Evolutionary conservation across 2,329 filamentous ascomycete genomes (phyloP).

Genomic region (Fusarium sp.): DNA sequence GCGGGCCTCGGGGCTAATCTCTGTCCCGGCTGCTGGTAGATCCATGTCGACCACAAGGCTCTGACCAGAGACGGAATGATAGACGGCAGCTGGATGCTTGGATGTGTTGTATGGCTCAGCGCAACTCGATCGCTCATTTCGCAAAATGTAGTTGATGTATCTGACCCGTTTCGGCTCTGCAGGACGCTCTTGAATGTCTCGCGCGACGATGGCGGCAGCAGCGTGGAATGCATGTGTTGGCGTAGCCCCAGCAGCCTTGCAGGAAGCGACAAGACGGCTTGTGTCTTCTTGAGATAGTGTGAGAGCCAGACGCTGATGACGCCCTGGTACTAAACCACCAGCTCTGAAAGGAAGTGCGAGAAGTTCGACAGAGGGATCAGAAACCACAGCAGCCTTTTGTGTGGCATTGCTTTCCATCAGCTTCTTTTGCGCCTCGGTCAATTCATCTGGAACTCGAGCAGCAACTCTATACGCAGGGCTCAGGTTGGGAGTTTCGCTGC

Average conservation of each 20-base stretch:
- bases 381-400: conserved; percentile 17
- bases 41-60: conserved; percentile 49
- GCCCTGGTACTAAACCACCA: conserved; percentile 34
- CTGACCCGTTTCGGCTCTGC: conserved; percentile 16
- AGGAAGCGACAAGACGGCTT: conserved; percentile 28
- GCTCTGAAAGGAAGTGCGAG: conserved; percentile 40
- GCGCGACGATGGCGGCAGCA: conserved; percentile 48
- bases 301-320: conserved; percentile 47
- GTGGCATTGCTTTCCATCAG: not conserved
- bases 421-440: not conserved
- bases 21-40: not conserved
- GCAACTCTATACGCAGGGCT: conserved; percentile 33
- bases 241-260: conserved; percentile 42
- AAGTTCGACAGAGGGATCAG: not conserved
- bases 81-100: conserved; percentile 48
- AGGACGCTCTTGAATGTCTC: conserved; percentile 44
- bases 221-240: conserved; percentile 55
- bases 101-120: conserved; percentile 40
- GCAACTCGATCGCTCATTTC: conserved; percentile 51
- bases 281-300: conserved; percentile 39
- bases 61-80: conserved; percentile 51
- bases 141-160: conserved; percentile 53
- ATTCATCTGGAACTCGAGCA: fast-evolving
- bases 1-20: fast-evolving
- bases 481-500: conserved; percentile 30